A percentile compares a stretch with the other conserved stretches of the same genome.
Conservation (phyloP, 2,329 filamentous ascomycete species). For the Pseudocercospora eumusae region DNA sequence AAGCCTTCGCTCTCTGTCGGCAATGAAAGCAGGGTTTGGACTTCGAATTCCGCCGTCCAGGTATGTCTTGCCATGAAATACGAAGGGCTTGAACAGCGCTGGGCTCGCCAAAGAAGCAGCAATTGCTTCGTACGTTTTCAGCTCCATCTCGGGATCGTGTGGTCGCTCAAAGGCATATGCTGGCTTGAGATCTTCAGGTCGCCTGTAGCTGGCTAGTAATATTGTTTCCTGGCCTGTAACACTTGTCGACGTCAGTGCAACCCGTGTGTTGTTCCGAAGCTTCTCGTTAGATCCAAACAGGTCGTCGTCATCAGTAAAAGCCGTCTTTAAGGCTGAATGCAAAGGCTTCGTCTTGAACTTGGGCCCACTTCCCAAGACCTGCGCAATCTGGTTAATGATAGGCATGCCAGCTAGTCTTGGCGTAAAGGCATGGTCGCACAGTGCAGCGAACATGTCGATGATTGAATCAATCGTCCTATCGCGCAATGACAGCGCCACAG, state of each 20-base stretch:
- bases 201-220: constrained; percentile 51
- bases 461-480: constrained; percentile 45
- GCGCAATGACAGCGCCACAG: constrained; percentile 45
- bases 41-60: constrained; percentile 53
- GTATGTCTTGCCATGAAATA: constrained; percentile 51
- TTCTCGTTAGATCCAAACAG: constrained; percentile 33
- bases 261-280: constrained; percentile 38
- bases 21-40: constrained; percentile 55
- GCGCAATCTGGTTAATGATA: constrained; percentile 37
- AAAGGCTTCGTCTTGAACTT: constrained; percentile 42
- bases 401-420: constrained; percentile 42
- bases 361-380: constrained; percentile 34
- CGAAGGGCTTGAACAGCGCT: constrained; percentile 55
- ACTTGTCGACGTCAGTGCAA: constrained; percentile 49
- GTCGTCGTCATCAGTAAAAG: constrained; percentile 42
- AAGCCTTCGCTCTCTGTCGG: constrained; percentile 48
- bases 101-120: constrained; percentile 55
- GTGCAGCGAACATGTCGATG: constrained; percentile 43
- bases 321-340: constrained; percentile 42
- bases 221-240: constrained; percentile 44
- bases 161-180: constrained; percentile 46
- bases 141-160: constrained; percentile 43
- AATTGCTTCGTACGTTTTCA: constrained; percentile 56
- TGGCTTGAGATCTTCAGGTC: constrained; percentile 35
- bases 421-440: constrained; percentile 48